Base-by-base conservation (phyloP, 768 basidiomycete species). In the Amanita molliuscula region DNA sequence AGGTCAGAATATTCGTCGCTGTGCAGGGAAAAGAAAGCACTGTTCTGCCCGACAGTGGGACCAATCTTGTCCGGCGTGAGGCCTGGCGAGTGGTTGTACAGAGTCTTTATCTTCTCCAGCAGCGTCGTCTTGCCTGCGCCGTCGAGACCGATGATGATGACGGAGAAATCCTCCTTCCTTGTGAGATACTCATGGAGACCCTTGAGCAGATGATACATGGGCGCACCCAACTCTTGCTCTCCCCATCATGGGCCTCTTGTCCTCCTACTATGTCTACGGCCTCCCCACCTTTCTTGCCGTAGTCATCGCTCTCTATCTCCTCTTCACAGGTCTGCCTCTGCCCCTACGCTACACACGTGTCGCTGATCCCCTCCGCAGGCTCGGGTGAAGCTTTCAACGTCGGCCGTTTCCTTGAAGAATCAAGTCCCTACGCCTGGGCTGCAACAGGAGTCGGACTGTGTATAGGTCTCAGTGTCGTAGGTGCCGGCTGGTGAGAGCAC, bases 41-140 rank as follows among this genome's bases (percentile, higher is more conserved):
- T 95, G 65, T 98, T 98, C 67, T 98, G 95, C 0, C 96, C 96
- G 3, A 99, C 88, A 0, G 96, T 99, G 1, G 96, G 96, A 0
- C 78, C 90, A 57, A 99, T 97, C 68, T 92, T 96, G 57, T 91
- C 85, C 0, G 94, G 84, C 33, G 87, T 72, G n/a, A 96, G 77
- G 0, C 89, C 90, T 0, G 93, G 92, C 0, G 77, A 79, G 34
- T 87, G 80, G 61, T 84, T 95, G 62, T 94, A 97, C 0, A 89
- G 67, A 0, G 88, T 91, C 73, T 97, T 98, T 51, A 97, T 93
- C 64, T 84, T 87, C 71, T 97, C 94, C 37, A 96, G 72, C 53
- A 93, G 69, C 0, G 88, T 92, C 49, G 91, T 92, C 70, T 96
- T 96, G 43, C 93, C 93, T 26, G 91, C 91, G 13, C 87, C 88